phyloP scores from a whole-genome alignment of 2,329 filamentous ascomycete species.

The Cyclaneusma minus region DNA sequence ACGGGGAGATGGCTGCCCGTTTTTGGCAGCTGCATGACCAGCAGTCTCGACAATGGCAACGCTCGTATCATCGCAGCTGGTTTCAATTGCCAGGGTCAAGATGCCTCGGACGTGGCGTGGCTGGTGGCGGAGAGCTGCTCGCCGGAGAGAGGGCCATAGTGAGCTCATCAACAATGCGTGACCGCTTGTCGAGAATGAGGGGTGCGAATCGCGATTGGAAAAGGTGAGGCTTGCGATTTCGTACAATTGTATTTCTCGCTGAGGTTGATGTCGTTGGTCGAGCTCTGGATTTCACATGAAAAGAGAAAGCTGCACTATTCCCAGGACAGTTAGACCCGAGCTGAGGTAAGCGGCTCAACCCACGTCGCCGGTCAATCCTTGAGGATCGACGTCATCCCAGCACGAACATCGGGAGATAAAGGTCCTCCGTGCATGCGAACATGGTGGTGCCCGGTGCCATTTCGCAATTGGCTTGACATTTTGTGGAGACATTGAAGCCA shows the following conservation, averaged over 20 bases:
- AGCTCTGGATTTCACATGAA: slow-evolving; percentile 1
- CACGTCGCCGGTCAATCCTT: no score
- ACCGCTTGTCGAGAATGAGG: neutral
- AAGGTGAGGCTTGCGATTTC: neutral
- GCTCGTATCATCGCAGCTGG: slow-evolving; percentile 84
- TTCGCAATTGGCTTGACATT: no score
- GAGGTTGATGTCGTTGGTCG: slow-evolving; percentile 1
- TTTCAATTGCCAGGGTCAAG: slow-evolving; percentile 62
- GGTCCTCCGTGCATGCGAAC: no score
- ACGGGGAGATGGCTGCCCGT: no score
- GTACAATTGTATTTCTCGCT: neutral
- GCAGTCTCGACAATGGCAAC: slow-evolving; percentile 63
- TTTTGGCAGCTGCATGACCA: slow-evolving; percentile 6
- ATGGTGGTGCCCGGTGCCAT: no score
- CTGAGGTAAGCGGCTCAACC: no score
- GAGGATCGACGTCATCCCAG: no score
- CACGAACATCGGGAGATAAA: no score
- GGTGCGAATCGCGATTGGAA: neutral
- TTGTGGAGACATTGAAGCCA: no score
- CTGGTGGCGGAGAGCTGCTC: slow-evolving; percentile 3
- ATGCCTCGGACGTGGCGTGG: slow-evolving; percentile 24
- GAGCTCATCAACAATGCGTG: slow-evolving; percentile 14
- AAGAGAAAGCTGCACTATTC: neutral
- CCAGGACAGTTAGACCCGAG: neutral
- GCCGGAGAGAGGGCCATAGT: slow-evolving; percentile 7